Conservation (phyloP, 1,284 basidiomycete species). For the Neotropicomus parvogracilis region DNA sequence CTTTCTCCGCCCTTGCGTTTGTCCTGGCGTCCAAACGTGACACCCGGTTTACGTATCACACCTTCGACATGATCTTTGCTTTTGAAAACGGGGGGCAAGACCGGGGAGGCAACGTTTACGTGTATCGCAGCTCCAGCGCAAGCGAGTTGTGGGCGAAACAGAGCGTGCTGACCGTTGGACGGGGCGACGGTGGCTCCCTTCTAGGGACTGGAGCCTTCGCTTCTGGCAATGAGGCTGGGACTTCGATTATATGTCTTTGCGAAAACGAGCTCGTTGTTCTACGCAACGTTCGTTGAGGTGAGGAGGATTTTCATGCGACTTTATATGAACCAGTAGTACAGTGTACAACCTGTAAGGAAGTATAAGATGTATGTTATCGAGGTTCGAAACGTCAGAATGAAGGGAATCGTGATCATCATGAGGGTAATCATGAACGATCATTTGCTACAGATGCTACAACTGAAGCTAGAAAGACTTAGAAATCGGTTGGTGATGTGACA, state of each 20-base stretch:
- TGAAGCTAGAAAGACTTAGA: conserved; percentile 24
- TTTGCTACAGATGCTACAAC: conserved; percentile 34
- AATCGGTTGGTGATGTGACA: conserved; percentile 28
- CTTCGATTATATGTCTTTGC: conserved; percentile 67
- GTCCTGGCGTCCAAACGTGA: conserved; percentile 93
- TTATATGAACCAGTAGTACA: conserved; percentile 33
- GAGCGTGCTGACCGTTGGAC: conserved; percentile 70
- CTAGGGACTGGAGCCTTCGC: conserved; percentile 69
- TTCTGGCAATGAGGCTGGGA: conserved; percentile 24
- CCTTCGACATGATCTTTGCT: conserved; percentile 58
- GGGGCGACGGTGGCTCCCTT: conserved; percentile 65
- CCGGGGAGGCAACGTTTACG: conserved; percentile 77
- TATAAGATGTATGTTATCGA: conserved; percentile 39
- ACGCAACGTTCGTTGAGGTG: conserved; percentile 38
- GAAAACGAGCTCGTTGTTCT: conserved; percentile 75
- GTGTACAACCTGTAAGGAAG: conserved; percentile 35
- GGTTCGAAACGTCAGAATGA: conserved; percentile 24
- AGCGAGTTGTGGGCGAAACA: conserved; percentile 68
- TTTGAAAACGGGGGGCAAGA: conserved; percentile 72
- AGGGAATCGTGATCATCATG: conserved; percentile 34
- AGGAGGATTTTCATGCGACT: conserved; percentile 20
- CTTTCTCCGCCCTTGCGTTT: conserved; percentile 87
- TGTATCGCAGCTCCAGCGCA: conserved; percentile 61
- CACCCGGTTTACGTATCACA: conserved; percentile 77
- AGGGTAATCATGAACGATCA: conserved; percentile 38